These are phyloP conservation scores for Epichloe uncinata DNA, from an alignment of 2,329 filamentous ascomycete genomes.

Conservation along the genomic window DNA sequence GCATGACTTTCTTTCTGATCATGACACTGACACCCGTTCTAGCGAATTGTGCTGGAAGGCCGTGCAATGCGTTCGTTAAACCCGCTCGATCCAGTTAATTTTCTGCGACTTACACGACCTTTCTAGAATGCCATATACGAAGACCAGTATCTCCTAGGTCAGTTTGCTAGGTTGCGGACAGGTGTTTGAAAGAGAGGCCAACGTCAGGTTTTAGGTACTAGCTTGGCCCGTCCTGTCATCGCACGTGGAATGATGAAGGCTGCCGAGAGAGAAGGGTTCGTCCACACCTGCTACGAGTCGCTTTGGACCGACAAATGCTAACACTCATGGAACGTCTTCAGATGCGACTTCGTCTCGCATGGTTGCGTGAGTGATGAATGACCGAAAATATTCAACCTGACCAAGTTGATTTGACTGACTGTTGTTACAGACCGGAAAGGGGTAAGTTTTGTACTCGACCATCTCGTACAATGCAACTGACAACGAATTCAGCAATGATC, in stretches of 20 bases:
- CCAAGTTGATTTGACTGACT: neutral
- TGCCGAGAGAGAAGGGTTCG: conserved; percentile 15
- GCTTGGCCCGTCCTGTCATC: conserved; percentile 52
- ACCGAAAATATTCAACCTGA: neutral
- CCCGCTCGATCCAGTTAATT: neutral
- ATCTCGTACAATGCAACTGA: neutral
- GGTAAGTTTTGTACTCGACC: neutral
- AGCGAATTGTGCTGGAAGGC: conserved; percentile 57
- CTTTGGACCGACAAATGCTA: neutral
- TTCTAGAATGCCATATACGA: conserved; percentile 43
- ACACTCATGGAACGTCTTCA: neutral
- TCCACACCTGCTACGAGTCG: neutral
- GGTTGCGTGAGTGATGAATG: neutral
- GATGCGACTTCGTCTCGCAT: neutral
- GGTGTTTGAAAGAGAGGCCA: neutral
- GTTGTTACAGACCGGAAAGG: conserved; percentile 1
- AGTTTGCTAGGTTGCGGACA: neutral
- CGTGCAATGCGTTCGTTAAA: conserved; percentile 33
- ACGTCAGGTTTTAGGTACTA: conserved; percentile 28
- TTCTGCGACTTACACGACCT: neutral
- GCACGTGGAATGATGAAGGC: conserved; percentile 34
- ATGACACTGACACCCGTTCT: neutral
- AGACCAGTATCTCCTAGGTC: conserved; percentile 28
- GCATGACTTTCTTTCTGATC: neutral
- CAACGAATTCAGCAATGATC: neutral